A percentile compares a stretch with the other conserved stretches of the same genome.
phyloP scores from a whole-genome alignment of 2,329 filamentous ascomycete genomes.

The Penicillium sp. region DNA sequence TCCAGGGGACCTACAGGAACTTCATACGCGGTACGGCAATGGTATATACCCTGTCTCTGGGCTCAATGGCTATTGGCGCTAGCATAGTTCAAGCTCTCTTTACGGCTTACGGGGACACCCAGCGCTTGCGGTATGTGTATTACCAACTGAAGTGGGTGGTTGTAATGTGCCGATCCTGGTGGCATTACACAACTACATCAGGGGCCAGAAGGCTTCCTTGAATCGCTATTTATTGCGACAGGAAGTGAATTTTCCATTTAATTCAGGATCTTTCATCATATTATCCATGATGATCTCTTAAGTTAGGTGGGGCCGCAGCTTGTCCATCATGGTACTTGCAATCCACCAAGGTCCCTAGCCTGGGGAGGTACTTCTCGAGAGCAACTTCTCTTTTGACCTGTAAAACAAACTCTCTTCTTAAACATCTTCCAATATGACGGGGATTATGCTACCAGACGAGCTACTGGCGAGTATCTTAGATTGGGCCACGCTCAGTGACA shows the following conservation, averaged over 20 bases:
- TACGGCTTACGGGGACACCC: not conserved
- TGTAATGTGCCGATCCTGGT: not conserved
- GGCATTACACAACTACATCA: not conserved
- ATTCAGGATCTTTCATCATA: not conserved
- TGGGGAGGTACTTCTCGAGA: not conserved
- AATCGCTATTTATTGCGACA: not conserved
- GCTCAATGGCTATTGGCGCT: not conserved
- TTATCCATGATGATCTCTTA: not conserved
- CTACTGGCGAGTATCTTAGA: constrained; percentile 2
- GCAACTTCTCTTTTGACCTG: not conserved
- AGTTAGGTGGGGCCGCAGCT: not conserved
- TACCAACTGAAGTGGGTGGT: not conserved
- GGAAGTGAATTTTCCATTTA: not conserved
- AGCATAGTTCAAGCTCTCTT: not conserved
- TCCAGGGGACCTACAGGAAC: not conserved
- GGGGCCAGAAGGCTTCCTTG: not conserved
- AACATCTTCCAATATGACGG: not conserved
- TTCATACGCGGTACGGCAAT: not conserved
- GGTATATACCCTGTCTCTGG: not conserved
- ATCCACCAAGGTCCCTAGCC: not conserved
- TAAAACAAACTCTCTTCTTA: not conserved
- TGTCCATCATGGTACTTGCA: not conserved
- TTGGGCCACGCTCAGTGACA: not conserved
- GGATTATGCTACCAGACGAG: not conserved
- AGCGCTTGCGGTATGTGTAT: not conserved